Evolutionary conservation across 176 grass and related monocot genomes (phyloP).

Genomic region (Lolium perenne): DNA sequence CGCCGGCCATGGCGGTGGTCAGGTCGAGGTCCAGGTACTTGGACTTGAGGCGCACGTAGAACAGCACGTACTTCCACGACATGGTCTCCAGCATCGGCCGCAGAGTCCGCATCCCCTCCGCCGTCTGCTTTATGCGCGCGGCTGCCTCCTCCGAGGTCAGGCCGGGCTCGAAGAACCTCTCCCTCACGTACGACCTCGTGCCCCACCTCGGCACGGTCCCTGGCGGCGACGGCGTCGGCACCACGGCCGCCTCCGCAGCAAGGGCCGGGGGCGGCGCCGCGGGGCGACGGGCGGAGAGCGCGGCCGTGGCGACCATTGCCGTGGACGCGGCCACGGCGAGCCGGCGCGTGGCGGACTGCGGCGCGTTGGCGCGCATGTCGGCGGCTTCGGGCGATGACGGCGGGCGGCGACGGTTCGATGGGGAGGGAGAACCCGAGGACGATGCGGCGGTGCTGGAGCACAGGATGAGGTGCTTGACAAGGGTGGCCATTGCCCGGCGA

Average conservation of each 20-base stretch:
- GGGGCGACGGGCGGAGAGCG: slow-evolving; percentile 44
- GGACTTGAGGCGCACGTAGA: slow-evolving; percentile 82
- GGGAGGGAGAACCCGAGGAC: slow-evolving; percentile 3
- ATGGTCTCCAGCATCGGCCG: slow-evolving; percentile 95
- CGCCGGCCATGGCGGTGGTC: slow-evolving; percentile 72
- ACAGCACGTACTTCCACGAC: slow-evolving; percentile 93
- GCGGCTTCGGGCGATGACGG: not conserved
- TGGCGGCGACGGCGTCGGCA: slow-evolving; percentile 26
- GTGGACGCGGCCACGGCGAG: slow-evolving; percentile 47
- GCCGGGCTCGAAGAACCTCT: slow-evolving; percentile 79
- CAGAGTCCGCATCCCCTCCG: slow-evolving; percentile 79
- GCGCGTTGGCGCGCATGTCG: not conserved
- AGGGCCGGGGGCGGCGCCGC: slow-evolving; percentile 39
- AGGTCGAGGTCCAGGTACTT: slow-evolving; percentile 89
- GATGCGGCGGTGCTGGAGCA: slow-evolving; percentile 49
- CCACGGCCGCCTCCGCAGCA: slow-evolving; percentile 47
- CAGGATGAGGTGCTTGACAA: slow-evolving; percentile 82
- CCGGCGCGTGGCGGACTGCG: slow-evolving; percentile 40
- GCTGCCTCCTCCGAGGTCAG: slow-evolving; percentile 75
- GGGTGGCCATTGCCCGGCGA: slow-evolving; percentile 60
- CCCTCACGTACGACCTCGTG: slow-evolving; percentile 73
- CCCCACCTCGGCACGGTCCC: slow-evolving; percentile 70
- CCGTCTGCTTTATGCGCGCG: slow-evolving; percentile 86
- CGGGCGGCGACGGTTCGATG: not conserved
- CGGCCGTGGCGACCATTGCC: slow-evolving; percentile 47